A percentile compares a stretch with the other conserved stretches of the same genome.
phyloP scores from a whole-genome alignment of 805 yeast genomes.

The Saccharomycopsis microspora region DNA sequence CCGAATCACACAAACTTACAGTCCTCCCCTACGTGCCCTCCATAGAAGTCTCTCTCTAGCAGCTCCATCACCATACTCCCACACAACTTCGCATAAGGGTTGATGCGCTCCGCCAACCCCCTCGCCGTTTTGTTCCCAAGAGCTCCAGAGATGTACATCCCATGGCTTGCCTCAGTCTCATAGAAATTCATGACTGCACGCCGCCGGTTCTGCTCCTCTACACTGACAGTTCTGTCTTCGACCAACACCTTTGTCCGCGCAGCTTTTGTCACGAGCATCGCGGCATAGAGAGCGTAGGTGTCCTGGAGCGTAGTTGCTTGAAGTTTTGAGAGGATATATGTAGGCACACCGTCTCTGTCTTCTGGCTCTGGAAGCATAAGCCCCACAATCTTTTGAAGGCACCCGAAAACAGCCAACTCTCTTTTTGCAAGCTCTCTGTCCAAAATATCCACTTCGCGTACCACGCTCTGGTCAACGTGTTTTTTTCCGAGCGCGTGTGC shows the following conservation, averaged over 20 bases:
- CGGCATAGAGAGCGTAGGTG: conserved; percentile 6
- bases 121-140: conserved; percentile 6
- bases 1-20: too few relatives aligned
- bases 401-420: conserved; percentile 3
- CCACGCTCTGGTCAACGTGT: not conserved
- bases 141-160: conserved; percentile 4
- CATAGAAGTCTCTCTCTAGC: too few relatives aligned
- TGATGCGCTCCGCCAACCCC: conserved; percentile 2
- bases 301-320: conserved; percentile 5
- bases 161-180: conserved; percentile 8
- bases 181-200: not conserved
- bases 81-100: conserved; percentile 11
- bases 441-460: not conserved
- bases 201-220: not conserved
- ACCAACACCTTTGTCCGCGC: conserved; percentile 1
- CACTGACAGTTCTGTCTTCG: not conserved
- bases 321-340: conserved; percentile 3
- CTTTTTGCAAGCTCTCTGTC: too few relatives aligned
- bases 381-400: not conserved
- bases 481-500: not conserved
- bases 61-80: conserved; percentile 9
- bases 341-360: not conserved
- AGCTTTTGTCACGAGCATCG: conserved; percentile 5
- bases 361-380: not conserved
- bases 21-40: too few relatives aligned